These are phyloP conservation scores for Collybiopsis confluens DNA, from an alignment of 768 basidiomycete species.

Conservation along the genomic window DNA sequence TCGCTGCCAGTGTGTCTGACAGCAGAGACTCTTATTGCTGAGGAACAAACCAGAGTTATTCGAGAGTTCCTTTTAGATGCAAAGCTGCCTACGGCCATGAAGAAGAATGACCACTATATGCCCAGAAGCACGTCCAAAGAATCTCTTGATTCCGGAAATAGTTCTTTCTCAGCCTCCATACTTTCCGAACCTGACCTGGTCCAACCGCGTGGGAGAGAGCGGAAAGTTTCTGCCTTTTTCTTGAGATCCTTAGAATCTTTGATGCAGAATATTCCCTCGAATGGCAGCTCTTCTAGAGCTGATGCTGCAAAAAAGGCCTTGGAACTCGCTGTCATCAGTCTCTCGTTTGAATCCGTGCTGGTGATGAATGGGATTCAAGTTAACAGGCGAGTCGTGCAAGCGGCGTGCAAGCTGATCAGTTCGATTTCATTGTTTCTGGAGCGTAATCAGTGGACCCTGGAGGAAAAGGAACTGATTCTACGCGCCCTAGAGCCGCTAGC, in stretches of 20 bases:
- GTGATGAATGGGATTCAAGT: slow-evolving; percentile 58
- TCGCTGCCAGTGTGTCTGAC: slow-evolving; percentile 68
- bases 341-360: slow-evolving; percentile 69
- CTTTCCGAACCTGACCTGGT: slow-evolving; percentile 24
- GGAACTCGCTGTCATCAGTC: slow-evolving; percentile 62
- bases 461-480: slow-evolving; percentile 64
- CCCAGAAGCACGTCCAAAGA: background rate
- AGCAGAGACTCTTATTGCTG: slow-evolving; percentile 55
- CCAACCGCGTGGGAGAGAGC: slow-evolving; percentile 55
- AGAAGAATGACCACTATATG: background rate
- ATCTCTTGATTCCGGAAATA: background rate
- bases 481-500: slow-evolving; percentile 65
- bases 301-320: slow-evolving; percentile 64
- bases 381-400: slow-evolving; percentile 60
- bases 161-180: background rate
- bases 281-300: slow-evolving; percentile 40
- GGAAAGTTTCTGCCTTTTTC: slow-evolving; percentile 59
- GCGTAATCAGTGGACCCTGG: slow-evolving; percentile 46
- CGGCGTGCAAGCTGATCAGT: slow-evolving; percentile 48
- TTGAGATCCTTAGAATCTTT: slow-evolving; percentile 57
- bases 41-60: slow-evolving; percentile 53
- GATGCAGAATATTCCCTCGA: slow-evolving; percentile 29
- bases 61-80: slow-evolving; percentile 69
- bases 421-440: slow-evolving; percentile 34
- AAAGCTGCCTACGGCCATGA: slow-evolving; percentile 37